phyloP scores from a whole-genome alignment of 2,329 filamentous ascomycete species.

The Pseudogymnoascus sp. region DNA sequence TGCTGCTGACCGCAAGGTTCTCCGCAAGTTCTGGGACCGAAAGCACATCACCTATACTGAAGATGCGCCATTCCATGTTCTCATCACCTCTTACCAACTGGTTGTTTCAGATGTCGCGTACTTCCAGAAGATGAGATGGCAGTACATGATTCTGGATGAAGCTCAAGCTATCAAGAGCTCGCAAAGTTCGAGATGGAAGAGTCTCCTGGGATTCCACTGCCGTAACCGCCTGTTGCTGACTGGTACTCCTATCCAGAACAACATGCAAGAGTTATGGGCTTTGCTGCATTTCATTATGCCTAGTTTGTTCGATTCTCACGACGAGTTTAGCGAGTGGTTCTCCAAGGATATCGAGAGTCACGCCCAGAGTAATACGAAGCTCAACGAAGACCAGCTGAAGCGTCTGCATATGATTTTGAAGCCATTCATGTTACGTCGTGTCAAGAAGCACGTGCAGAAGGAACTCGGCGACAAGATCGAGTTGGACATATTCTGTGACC shows the following conservation, averaged over 20 bases:
- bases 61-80: slow-evolving; percentile 89
- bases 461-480: slow-evolving; percentile 99
- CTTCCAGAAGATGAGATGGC: slow-evolving; percentile 99
- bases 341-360: slow-evolving; percentile 96
- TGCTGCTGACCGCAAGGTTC: slow-evolving; percentile 85
- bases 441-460: slow-evolving; percentile 99
- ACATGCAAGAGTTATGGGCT: slow-evolving; percentile 99
- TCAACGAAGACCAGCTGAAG: slow-evolving; percentile 95
- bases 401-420: slow-evolving; percentile 98
- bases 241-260: slow-evolving; percentile 97
- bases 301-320: slow-evolving; percentile 90
- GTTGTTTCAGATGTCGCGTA: slow-evolving; percentile 95
- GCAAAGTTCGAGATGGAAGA: slow-evolving; percentile 94
- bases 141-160: slow-evolving; percentile 99
- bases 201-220: slow-evolving; percentile 85
- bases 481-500: slow-evolving; percentile 88
- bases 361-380: slow-evolving; percentile 97
- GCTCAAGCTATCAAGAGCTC: slow-evolving; percentile 99
- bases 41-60: slow-evolving; percentile 94
- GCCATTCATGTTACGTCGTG: slow-evolving; percentile 97
- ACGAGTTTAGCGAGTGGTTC: slow-evolving; percentile 91
- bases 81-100: slow-evolving; percentile 94
- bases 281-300: slow-evolving; percentile 99
- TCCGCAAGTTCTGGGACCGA: slow-evolving; percentile 98
- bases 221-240: slow-evolving; percentile 89